Conservation (phyloP, 495 filamentous ascomycete species). For the Xylaria castorea region DNA sequence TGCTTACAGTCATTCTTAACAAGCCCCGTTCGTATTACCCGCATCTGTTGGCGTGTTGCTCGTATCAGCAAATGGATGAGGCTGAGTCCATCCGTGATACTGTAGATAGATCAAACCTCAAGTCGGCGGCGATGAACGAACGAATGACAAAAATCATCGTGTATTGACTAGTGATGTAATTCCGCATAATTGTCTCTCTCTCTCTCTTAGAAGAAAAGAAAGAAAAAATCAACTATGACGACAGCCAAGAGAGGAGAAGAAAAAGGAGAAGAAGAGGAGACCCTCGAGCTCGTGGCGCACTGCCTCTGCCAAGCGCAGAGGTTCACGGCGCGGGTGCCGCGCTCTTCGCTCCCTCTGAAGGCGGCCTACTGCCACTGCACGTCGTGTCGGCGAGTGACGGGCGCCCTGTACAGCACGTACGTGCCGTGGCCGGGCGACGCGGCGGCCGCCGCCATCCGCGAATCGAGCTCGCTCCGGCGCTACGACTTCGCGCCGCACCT, state of each 20-base stretch:
- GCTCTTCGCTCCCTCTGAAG: slow-evolving; percentile 35
- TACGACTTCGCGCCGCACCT: slow-evolving; percentile 45
- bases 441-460: neutral
- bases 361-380: slow-evolving; percentile 50
- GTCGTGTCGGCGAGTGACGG: slow-evolving; percentile 49
- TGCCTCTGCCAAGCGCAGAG: slow-evolving; percentile 44
- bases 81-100: neutral
- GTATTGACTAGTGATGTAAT: neutral
- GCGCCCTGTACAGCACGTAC: slow-evolving; percentile 39
- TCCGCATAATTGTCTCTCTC: neutral
- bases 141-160: neutral
- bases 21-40: neutral
- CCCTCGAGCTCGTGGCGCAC: slow-evolving; percentile 32
- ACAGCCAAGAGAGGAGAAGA: neutral
- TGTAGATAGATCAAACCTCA: neutral
- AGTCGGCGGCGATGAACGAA: neutral
- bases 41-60: neutral
- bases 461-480: slow-evolving; percentile 30
- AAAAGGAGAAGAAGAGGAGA: neutral
- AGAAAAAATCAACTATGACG: neutral
- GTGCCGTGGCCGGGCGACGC: slow-evolving; percentile 30
- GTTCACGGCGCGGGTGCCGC: slow-evolving; percentile 35
- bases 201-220: too few species aligned
- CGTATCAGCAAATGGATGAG: neutral
- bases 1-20: neutral